Conservation (phyloP, 2,329 filamentous ascomycete species). For the Diplocarpon mali region DNA sequence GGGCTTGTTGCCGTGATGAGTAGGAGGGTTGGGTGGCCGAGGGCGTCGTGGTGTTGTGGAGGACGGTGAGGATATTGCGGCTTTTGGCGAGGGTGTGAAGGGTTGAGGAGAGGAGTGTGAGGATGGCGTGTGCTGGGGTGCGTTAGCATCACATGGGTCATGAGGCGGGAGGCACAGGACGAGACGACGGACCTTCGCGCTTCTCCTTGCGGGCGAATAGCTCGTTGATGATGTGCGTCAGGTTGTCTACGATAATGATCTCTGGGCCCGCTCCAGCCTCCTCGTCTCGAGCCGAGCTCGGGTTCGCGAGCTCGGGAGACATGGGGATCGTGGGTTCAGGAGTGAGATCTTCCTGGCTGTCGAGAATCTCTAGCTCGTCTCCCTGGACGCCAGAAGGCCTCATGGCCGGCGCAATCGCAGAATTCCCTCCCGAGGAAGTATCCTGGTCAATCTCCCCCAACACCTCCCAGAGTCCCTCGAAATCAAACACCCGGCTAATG, state of each 20-base stretch:
- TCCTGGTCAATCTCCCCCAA: slow-evolving; percentile 34
- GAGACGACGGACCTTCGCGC: slow-evolving; percentile 27
- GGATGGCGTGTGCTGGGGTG: slow-evolving; percentile 34
- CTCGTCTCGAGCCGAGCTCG: background rate
- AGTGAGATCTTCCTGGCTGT: slow-evolving; percentile 12
- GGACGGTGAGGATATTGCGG: slow-evolving; percentile 37
- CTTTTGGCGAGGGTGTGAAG: slow-evolving; percentile 36
- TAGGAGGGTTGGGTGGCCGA: slow-evolving; percentile 31
- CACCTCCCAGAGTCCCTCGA: slow-evolving; percentile 47
- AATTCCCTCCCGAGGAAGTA: background rate
- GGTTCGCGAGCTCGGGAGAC: background rate
- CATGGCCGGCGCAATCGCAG: background rate
- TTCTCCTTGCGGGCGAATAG: slow-evolving; percentile 38
- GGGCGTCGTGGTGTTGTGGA: slow-evolving; percentile 40
- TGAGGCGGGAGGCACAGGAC: background rate
- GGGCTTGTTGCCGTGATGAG: background rate
- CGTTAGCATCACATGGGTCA: background rate
- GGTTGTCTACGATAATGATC: slow-evolving; percentile 44
- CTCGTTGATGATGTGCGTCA: slow-evolving; percentile 38
- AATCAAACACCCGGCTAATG: slow-evolving; percentile 46
- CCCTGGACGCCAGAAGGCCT: background rate
- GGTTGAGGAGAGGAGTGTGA: slow-evolving; percentile 37
- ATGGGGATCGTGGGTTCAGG: background rate
- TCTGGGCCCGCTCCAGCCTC: slow-evolving; percentile 21
- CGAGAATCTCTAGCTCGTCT: slow-evolving; percentile 8